These are phyloP conservation scores for Fragaria vesca DNA, from an alignment of 306 rosid species.

Conservation along the genomic window DNA sequence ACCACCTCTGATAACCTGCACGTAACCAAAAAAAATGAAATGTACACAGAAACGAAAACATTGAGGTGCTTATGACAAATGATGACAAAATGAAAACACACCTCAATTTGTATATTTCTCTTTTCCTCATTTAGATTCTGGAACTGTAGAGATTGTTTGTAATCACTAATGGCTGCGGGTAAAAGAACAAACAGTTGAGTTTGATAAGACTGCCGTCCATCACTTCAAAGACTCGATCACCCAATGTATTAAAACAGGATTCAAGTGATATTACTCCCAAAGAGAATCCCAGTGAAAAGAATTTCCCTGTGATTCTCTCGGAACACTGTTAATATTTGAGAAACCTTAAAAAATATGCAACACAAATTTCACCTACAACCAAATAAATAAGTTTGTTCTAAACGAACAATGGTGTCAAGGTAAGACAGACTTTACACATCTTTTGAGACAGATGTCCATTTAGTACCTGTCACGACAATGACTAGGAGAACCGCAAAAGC, in stretches of 20 bases:
- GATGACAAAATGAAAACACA: slow-evolving; percentile 23
- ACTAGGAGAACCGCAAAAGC: slow-evolving; percentile 97
- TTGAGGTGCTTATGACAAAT: background rate
- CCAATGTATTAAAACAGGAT: background rate
- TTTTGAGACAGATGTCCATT: background rate
- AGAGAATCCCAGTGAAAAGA: background rate
- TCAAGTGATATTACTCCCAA: slow-evolving; percentile 1
- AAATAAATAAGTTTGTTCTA: background rate
- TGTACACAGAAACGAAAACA: slow-evolving; percentile 4
- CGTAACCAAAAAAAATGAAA: slow-evolving; percentile 9
- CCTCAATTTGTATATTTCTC: slow-evolving; percentile 91
- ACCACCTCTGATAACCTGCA: slow-evolving; percentile 83
- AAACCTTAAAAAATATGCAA: background rate
- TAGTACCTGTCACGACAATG: slow-evolving; percentile 82
- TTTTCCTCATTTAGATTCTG: slow-evolving; percentile 88
- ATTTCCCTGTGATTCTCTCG: too few species aligned
- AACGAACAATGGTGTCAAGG: background rate
- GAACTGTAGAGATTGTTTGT: slow-evolving; percentile 95
- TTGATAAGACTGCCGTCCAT: background rate
- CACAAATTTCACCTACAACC: background rate
- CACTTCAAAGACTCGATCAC: background rate
- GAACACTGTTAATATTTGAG: background rate
- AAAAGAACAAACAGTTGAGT: slow-evolving; percentile 12
- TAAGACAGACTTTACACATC: background rate
- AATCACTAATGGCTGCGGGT: slow-evolving; percentile 80